phyloP scores from a whole-genome alignment of 495 filamentous ascomycete species.

The Bacidia gigantensis region DNA sequence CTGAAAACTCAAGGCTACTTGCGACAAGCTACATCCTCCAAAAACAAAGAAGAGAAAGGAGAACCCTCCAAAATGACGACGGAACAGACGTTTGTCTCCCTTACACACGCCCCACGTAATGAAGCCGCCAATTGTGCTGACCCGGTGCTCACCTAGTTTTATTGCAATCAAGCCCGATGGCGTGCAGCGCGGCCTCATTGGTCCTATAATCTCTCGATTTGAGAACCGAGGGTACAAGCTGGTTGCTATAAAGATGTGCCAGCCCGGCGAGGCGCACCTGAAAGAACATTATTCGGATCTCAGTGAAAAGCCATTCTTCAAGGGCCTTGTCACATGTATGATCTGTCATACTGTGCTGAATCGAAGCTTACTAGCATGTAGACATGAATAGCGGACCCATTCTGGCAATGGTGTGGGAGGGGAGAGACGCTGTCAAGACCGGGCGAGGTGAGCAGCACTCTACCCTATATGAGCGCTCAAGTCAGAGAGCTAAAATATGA shows the following conservation, averaged over 20 bases:
- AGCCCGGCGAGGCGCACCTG: constrained; percentile 80
- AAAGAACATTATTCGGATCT: constrained; percentile 97
- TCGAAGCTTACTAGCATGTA: constrained; percentile 23
- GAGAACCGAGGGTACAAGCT: constrained; percentile 98
- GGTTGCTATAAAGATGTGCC: constrained; percentile 84
- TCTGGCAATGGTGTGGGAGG: constrained; percentile 98
- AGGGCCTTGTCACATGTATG: constrained; percentile 75
- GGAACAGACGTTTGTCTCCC: constrained; percentile 82
- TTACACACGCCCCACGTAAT: too few relatives aligned
- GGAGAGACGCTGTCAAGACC: constrained; percentile 93
- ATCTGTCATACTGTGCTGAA: neutral
- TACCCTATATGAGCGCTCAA: too few relatives aligned
- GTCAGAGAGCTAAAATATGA: too few relatives aligned
- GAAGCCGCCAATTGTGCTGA: neutral
- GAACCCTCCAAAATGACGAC: constrained; percentile 50
- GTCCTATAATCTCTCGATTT: constrained; percentile 92
- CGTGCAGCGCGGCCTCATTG: constrained; percentile 97
- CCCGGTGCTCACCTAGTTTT: constrained; percentile 54
- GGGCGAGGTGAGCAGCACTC: too few relatives aligned
- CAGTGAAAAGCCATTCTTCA: constrained; percentile 88
- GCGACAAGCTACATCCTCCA: constrained; percentile 24
- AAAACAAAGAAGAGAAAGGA: constrained; percentile 25
- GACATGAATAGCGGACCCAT: constrained; percentile 97
- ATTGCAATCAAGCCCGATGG: constrained; percentile 99
- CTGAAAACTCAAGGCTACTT: constrained; percentile 34